phyloP scores from a whole-genome alignment of 2,329 filamentous ascomycete genomes.

The Didymella glomerata region DNA sequence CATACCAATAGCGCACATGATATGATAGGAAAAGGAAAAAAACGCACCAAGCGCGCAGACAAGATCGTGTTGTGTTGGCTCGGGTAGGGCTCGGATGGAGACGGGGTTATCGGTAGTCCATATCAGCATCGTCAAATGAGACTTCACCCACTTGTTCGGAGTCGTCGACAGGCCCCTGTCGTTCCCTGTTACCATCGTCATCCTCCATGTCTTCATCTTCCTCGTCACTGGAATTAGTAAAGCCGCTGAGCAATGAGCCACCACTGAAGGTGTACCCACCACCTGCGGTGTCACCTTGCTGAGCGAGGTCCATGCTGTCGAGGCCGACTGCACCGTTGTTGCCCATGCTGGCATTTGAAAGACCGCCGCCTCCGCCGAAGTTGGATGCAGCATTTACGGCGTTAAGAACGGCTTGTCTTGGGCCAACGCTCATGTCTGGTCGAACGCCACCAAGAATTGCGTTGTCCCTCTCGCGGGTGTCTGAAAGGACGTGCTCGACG shows the following conservation, averaged over 20 bases:
- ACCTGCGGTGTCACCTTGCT: slow-evolving; percentile 71
- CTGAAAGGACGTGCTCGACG: slow-evolving; percentile 89
- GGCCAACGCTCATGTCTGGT: slow-evolving; percentile 86
- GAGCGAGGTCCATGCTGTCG: slow-evolving; percentile 71
- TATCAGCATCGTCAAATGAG: slow-evolving; percentile 69
- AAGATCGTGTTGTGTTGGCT: slow-evolving; percentile 42
- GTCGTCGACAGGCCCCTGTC: slow-evolving; percentile 58
- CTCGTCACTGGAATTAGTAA: slow-evolving; percentile 93
- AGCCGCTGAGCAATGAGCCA: slow-evolving; percentile 83
- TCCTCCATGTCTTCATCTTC: slow-evolving; percentile 95
- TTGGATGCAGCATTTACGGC: slow-evolving; percentile 65
- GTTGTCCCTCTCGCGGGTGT: slow-evolving; percentile 95
- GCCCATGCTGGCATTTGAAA: slow-evolving; percentile 83
- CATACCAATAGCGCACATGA: slow-evolving; percentile 23
- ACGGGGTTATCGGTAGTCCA: slow-evolving; percentile 63
- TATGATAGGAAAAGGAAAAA: slow-evolving; percentile 33
- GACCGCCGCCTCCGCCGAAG: slow-evolving; percentile 59
- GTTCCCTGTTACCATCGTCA: slow-evolving; percentile 73
- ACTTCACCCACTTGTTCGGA: slow-evolving; percentile 73
- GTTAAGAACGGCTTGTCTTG: slow-evolving; percentile 73
- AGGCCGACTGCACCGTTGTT: slow-evolving; percentile 65
- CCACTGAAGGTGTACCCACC: slow-evolving; percentile 77
- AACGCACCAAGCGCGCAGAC: slow-evolving; percentile 52
- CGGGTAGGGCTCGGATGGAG: slow-evolving; percentile 25
- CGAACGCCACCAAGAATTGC: slow-evolving; percentile 96